Percentiles rank a stretch among this genome's conserved stretches.
Evolutionary conservation across 139 green algal genomes (phyloP).

Genomic region (Volvox africanus): DNA sequence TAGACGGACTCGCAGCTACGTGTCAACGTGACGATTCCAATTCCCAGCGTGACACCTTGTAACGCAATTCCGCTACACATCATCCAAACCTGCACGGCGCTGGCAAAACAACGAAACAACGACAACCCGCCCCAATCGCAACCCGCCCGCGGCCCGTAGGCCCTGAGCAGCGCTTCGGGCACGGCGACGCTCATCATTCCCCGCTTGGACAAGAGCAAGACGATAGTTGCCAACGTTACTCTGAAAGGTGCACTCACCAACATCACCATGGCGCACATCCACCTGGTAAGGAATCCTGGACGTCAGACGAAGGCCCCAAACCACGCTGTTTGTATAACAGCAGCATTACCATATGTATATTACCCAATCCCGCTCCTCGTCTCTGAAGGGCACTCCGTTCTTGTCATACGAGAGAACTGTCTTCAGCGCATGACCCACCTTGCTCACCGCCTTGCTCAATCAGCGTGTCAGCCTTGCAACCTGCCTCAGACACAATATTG

Average conservation of each 20-base stretch:
- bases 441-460: neutral
- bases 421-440: too few relatives aligned
- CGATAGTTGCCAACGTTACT: neutral
- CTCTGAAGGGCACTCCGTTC: neutral
- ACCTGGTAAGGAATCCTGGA: neutral
- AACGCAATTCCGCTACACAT: neutral
- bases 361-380: neutral
- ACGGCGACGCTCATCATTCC: neutral
- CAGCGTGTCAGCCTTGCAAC: too few relatives aligned
- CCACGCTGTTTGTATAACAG: too few relatives aligned
- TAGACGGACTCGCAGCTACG: too few relatives aligned
- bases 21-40: neutral
- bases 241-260: neutral
- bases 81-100: neutral
- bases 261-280: slow-evolving; percentile 26
- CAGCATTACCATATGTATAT: too few relatives aligned
- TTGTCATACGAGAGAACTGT: too few relatives aligned
- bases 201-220: slow-evolving; percentile 5
- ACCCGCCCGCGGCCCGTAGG: neutral
- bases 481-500: too few relatives aligned
- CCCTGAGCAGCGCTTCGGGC: neutral
- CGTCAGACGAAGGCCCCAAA: too few relatives aligned
- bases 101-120: too few relatives aligned
- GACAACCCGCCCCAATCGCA: too few relatives aligned
- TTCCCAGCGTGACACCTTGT: neutral